Conservation (phyloP, 139 green algal genomes). For the Penium margaritaceum region DNA sequence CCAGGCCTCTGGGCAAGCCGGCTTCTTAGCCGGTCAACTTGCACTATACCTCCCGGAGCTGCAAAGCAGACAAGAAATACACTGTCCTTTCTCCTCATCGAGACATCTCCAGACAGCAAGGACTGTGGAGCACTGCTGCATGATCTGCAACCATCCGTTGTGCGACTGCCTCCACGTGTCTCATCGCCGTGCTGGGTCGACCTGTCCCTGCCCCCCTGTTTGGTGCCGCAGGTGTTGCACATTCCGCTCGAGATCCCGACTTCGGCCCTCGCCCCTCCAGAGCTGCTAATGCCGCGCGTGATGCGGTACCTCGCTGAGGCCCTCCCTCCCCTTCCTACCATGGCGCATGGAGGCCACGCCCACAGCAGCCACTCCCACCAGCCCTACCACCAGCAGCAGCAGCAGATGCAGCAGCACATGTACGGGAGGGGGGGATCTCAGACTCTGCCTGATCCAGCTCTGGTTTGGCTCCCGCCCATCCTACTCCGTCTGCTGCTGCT, state of each 20-base stretch:
- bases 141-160: too few relatives aligned
- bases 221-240: constrained; percentile 21
- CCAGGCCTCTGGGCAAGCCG: too few relatives aligned
- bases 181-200: too few relatives aligned
- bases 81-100: too few relatives aligned
- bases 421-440: background rate
- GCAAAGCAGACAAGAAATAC: too few relatives aligned
- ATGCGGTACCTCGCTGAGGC: constrained; percentile 39
- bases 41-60: too few relatives aligned
- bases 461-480: constrained; percentile 39
- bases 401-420: background rate
- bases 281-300: constrained; percentile 44
- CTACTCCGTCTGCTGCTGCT: constrained; percentile 61
- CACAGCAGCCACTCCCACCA: background rate
- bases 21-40: too few relatives aligned
- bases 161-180: too few relatives aligned
- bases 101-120: too few relatives aligned
- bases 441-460: background rate
- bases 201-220: too few relatives aligned
- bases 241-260: constrained; percentile 46
- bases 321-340: background rate
- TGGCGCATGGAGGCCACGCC: background rate
- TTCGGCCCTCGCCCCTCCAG: constrained; percentile 30
- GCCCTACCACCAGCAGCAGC: background rate
- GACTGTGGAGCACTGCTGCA: too few relatives aligned